A percentile compares a stretch with the other conserved stretches of the same genome.
phyloP scores from a whole-genome alignment of 768 basidiomycete genomes.

The Boletus fagicola region DNA sequence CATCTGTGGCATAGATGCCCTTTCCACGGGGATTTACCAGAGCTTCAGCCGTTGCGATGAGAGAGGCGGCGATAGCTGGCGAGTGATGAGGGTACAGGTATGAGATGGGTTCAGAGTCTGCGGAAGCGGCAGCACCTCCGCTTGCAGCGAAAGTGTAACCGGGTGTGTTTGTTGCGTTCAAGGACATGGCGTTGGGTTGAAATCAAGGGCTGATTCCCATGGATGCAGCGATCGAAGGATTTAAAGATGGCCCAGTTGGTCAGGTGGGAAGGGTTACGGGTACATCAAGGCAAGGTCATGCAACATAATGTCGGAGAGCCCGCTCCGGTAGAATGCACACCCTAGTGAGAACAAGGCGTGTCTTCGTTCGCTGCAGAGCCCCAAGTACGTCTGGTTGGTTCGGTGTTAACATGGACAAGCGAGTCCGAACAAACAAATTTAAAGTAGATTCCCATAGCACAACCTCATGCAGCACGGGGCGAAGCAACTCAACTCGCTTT shows the following conservation, averaged over 20 bases:
- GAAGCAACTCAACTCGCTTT: conserved; percentile 6
- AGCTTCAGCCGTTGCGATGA: conserved; percentile 44
- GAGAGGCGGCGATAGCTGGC: conserved; percentile 39
- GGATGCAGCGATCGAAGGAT: neutral
- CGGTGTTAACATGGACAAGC: too few relatives aligned
- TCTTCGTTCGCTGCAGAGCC: neutral
- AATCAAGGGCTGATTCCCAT: conserved; percentile 6
- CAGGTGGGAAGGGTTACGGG: neutral
- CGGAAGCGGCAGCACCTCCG: neutral
- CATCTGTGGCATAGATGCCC: conserved; percentile 56
- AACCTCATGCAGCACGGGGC: conserved; percentile 10
- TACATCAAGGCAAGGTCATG: neutral
- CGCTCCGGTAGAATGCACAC: neutral
- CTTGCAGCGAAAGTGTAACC: conserved; percentile 34
- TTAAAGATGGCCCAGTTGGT: neutral
- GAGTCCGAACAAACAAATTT: conserved; percentile 5
- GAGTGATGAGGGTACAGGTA: conserved; percentile 43
- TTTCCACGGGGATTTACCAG: conserved; percentile 48
- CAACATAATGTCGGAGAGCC: neutral
- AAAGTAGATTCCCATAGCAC: neutral
- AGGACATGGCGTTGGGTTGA: conserved; percentile 17
- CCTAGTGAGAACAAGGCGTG: neutral
- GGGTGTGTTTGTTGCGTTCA: conserved; percentile 22
- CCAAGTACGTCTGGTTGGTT: neutral
- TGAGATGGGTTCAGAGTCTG: conserved; percentile 18